Evolutionary conservation across 345 rosid genomes (phyloP), one percentile per base, ranked within the genome.

Genomic region (Microthlaspi erraticum): DNA sequence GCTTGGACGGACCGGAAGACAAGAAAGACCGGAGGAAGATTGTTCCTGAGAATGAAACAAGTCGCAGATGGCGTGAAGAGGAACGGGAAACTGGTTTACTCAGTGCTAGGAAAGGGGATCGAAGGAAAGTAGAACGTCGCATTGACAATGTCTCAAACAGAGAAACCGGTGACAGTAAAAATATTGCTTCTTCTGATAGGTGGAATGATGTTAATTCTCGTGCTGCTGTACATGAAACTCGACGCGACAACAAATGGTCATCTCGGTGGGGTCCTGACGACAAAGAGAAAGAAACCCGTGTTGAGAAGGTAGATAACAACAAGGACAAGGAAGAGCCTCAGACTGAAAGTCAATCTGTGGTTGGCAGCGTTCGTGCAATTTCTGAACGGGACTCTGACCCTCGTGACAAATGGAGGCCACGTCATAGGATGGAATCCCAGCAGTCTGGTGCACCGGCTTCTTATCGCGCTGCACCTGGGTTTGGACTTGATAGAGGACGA

Each of bases 251-350:
- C 81, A 94, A 94, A 70, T 94, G 98, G 99, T 85, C 96, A 18
- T 88, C 96, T n/a, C 84, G 98, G 56, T 94, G 98, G 99, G 98
- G 99, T 75, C 96, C 98, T 69, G 97, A 91, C 19, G 99, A 88
- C 55, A 91, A 84, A 78, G 99, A 88, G 58, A 94, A 84, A 73
- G 96, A 89, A 46, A 66, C 85, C 33, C 89, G 86, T 33, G 56
- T n/a, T 48, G 96, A 88, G 73, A 91, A 71, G 81, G 64, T 82
- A 61, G 92, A 88, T 54, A 74, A 26, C 39, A 89, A 79, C 66
- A 84, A 85, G 66, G 87, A 84, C 66, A 84, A 87, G 76, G 96
- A 89, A 60, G 95, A 83, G 67, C 43, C 56, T 72, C 90, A 82
- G 49, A 74, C 14, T 49, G 96, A 91, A 8, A 86, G 75, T 43